These are phyloP conservation scores for Gnomoniopsis sp. DNA, from an alignment of 2,329 filamentous ascomycete species.

Conservation along the genomic window DNA sequence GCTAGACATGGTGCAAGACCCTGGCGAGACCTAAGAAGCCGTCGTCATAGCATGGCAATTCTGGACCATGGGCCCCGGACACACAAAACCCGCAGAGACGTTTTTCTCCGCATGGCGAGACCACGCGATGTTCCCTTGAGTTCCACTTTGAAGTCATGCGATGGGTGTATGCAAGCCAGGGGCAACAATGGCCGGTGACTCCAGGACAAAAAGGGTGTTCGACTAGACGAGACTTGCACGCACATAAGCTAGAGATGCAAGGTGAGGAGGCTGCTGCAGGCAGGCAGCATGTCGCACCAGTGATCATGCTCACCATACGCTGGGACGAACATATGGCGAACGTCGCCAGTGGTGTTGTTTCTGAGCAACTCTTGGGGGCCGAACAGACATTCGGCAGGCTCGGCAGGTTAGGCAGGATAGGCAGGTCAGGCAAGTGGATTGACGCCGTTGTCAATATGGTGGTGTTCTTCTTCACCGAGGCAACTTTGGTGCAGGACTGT, in stretches of 20 bases:
- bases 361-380: not conserved
- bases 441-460: no score
- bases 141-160: slow-evolving; percentile 2
- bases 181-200: not conserved
- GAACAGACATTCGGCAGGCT: not conserved
- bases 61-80: not conserved
- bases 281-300: not conserved
- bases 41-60: not conserved
- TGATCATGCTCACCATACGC: not conserved
- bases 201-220: not conserved
- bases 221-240: not conserved
- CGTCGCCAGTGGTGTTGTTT: not conserved
- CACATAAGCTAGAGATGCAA: not conserved
- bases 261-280: not conserved
- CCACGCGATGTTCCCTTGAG: not conserved
- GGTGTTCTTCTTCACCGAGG: not conserved
- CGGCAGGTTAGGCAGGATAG: not conserved
- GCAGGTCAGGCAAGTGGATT: no score
- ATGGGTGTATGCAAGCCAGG: slow-evolving; percentile 1
- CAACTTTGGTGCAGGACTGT: not conserved
- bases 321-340: not conserved
- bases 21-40: no score
- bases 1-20: not conserved
- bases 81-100: not conserved
- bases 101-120: not conserved